Percentiles rank a stretch among this genome's conserved stretches.
Conservation (phyloP, 495 filamentous ascomycete genomes). For the Letharia columbiana region DNA sequence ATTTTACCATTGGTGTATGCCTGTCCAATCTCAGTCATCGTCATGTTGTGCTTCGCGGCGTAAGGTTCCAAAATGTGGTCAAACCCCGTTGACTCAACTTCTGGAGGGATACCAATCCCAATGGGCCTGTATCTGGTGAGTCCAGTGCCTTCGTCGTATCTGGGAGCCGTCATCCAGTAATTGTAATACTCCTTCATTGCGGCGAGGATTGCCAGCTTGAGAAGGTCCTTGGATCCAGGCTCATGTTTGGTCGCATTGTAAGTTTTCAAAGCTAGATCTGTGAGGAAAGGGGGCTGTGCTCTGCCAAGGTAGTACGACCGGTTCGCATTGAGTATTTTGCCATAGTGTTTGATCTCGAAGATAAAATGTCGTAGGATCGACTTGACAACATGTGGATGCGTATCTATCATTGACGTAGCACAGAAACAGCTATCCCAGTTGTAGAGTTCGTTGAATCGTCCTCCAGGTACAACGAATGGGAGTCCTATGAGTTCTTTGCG, state of each 20-base stretch:
- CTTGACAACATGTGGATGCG: slow-evolving; percentile 75
- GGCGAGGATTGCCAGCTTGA: slow-evolving; percentile 68
- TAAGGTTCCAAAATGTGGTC: slow-evolving; percentile 79
- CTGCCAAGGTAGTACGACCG: slow-evolving; percentile 89
- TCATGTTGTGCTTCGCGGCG: slow-evolving; percentile 72
- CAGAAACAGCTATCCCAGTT: slow-evolving; percentile 99
- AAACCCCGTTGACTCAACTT: slow-evolving; percentile 87
- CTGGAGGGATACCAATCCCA: slow-evolving; percentile 82
- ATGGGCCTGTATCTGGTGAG: slow-evolving; percentile 77
- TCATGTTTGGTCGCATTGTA: slow-evolving; percentile 83
- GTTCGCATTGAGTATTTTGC: slow-evolving; percentile 95
- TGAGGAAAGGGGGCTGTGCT: slow-evolving; percentile 93
- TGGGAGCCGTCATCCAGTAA: slow-evolving; percentile 77
- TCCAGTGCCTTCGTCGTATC: slow-evolving; percentile 70
- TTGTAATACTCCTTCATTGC: slow-evolving; percentile 95
- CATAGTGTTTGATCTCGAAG: slow-evolving; percentile 97
- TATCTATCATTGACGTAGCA: slow-evolving; percentile 76
- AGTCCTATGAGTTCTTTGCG: slow-evolving; percentile 63
- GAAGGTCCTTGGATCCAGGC: slow-evolving; percentile 64
- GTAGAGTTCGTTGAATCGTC: slow-evolving; percentile 94
- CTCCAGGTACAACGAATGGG: slow-evolving; percentile 92
- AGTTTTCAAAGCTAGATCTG: slow-evolving; percentile 88
- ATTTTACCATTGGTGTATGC: slow-evolving; percentile 78
- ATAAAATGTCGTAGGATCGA: slow-evolving; percentile 92
- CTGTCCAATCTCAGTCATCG: slow-evolving; percentile 69